Base-by-base conservation (phyloP, 148 eudicot genomes). In the Amaranthus palmeri region DNA sequence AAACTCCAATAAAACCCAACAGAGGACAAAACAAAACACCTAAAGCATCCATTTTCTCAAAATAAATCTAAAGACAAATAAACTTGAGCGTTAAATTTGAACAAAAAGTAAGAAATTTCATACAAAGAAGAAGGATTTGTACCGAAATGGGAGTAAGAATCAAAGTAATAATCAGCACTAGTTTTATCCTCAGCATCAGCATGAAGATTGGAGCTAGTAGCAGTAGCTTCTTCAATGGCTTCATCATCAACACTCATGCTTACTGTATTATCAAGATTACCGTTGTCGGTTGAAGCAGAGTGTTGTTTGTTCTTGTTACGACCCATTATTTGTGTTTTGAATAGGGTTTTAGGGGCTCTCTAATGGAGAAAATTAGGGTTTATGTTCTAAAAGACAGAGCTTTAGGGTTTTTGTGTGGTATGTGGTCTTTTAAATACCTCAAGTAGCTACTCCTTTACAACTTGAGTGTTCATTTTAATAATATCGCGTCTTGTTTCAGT, bases 121-220 rank as follows among this genome's bases (percentile, higher is more conserved):
- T 3, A 48, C 36, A 45, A 61, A 10, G 7, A 55, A 67, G 60
- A 17, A 13, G 10, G 57, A 14, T 8, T 10, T 3, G 45, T 86
- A 95, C 99, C 97, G 43, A 95, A 95, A 80, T 96, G 99, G 36
- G 99, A 92, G 80, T 96, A 96, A 43, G 99, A 96, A 77, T 96
- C 99, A 75, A 96, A 96, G 85, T 96, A 96, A 70, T 96, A 96
- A 73, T 96, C 99, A 58, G 99, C 99, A 77, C 97, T 96, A 63
- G 99, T 96, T 70, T 86, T 86, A 62, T 90, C 93, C 66, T 57
- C 86, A 47, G 67, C 84, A 65, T 79, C 57, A 50, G 71, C 83
- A 61, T 79, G 83, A 61, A 80, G 77, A 54, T 83, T 80, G 14
- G 95, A 88, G 76, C 78, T 88, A 59, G 75, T 88, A 59, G 75